Base-by-base conservation (phyloP, 371 early-diverging fungal genomes). In the Saksenaea oblongispora region DNA sequence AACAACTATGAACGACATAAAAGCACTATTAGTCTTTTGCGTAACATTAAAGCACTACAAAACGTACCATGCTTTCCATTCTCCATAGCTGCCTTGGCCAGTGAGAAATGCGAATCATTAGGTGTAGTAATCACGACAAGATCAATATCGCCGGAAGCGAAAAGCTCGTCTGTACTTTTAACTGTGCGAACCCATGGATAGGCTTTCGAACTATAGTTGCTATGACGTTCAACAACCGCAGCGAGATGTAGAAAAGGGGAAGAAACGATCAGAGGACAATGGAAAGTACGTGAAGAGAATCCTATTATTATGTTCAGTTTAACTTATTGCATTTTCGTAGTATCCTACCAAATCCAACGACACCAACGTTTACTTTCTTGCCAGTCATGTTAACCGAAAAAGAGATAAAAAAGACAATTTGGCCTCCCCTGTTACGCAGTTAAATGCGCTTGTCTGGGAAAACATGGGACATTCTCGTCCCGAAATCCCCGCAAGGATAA, bases 81-180 rank as follows among this genome's bases (percentile, higher is more conserved):
- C 58, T 85, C 70, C 70, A 93, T 73, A 4, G 87, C 84, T 59
- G 79, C 65, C 60, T 85, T 83, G 34, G 87, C 87, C 11, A 88
- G 80, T 27, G 76, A 61, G 57, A 77, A 89, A 66, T 93, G 93
- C 5, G 87, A 82, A 53, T 78, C 79, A 66, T 90, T 88, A 37
- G 92, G 91, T 5, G 89, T 87, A 24, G 91, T 89, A 56, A 93
- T 86, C 28, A 93, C 84, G 41, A 91, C 87, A 3, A 91, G 80
- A 35, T 91, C 86, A 54, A 93, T 74, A 15, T 80, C 73, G 2
- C 66, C 26, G 31, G 79, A 70, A 47, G 72, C 78, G 56, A 89
- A 72, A 44, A 91, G 74, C 13, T 85, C 86, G 1, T 86, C 84
- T 3, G 84, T 78, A 28, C 78, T 79, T 41, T 76, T 83, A 42